These are phyloP conservation scores for Beauveria sp. DNA, from an alignment of 2,329 filamentous ascomycete species.

Conservation along the genomic window DNA sequence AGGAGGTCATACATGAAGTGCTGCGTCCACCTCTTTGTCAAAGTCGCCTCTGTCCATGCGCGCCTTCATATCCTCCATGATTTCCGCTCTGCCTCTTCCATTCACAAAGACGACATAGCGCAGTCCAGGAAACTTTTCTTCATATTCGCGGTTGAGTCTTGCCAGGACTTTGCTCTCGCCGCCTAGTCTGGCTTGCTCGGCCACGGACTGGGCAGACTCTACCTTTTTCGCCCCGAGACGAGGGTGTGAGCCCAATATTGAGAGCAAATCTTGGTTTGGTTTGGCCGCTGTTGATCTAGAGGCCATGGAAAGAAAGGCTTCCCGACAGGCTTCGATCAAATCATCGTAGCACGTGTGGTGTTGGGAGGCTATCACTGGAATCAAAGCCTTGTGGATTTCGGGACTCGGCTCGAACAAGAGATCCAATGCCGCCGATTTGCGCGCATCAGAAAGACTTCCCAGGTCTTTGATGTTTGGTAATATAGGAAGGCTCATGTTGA, in stretches of 20 bases:
- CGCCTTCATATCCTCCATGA: conserved; percentile 74
- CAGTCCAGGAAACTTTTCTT: conserved; percentile 71
- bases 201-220: conserved; percentile 72
- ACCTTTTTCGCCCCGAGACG: conserved; percentile 74
- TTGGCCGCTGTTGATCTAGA: conserved; percentile 41
- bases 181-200: conserved; percentile 73
- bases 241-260: conserved; percentile 74
- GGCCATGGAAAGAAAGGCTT: conserved; percentile 53
- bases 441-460: conserved; percentile 43
- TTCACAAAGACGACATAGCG: conserved; percentile 92
- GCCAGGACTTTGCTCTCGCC: conserved; percentile 53
- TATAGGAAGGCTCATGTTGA: conserved; percentile 4
- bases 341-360: conserved; percentile 60
- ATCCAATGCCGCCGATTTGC: conserved; percentile 57
- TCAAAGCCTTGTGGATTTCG: conserved; percentile 63
- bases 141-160: conserved; percentile 68
- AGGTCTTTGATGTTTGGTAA: conserved; percentile 54
- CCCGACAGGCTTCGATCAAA: conserved; percentile 60
- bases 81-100: conserved; percentile 61
- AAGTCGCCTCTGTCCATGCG: conserved; percentile 65
- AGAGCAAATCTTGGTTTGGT: conserved; percentile 48
- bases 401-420: conserved; percentile 77
- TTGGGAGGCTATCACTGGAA: conserved; percentile 53
- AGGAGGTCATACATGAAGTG: conserved; percentile 55
- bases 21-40: conserved; percentile 60